A percentile compares a stretch with the other conserved stretches of the same genome.
Conservation (phyloP, 345 rosid genomes). For the Salix viminalis region DNA sequence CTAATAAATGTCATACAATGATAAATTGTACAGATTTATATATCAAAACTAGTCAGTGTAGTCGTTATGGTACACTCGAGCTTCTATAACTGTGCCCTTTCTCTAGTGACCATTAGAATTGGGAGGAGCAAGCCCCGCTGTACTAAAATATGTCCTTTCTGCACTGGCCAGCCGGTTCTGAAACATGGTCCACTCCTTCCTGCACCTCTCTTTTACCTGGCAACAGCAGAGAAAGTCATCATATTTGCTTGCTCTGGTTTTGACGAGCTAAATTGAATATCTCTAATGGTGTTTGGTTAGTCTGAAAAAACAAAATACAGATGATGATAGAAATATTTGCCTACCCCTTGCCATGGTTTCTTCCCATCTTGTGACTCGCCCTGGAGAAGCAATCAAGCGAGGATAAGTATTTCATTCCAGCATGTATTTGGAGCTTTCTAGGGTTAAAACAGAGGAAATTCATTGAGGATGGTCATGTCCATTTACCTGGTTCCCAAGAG, state of each 20-base stretch:
- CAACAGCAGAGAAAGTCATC: neutral
- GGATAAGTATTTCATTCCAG: conserved; percentile 1
- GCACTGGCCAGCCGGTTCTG: conserved; percentile 53
- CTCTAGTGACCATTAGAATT: conserved; percentile 37
- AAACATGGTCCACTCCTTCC: conserved; percentile 76
- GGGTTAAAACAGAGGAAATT: neutral
- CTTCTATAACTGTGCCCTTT: conserved; percentile 1
- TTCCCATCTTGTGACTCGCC: conserved; percentile 66
- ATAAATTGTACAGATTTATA: conserved; percentile 17
- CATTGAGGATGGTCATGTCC: conserved; percentile 10
- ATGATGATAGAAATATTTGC: neutral
- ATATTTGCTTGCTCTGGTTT: neutral
- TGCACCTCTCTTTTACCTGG: conserved; percentile 90
- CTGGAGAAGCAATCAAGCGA: conserved; percentile 22
- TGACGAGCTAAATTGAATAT: neutral
- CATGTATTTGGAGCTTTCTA: neutral
- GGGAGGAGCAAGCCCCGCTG: conserved; percentile 27
- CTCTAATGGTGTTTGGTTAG: too few species aligned
- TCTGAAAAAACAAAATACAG: neutral
- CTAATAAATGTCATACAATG: conserved; percentile 18
- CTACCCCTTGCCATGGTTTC: conserved; percentile 93
- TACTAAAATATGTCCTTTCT: conserved; percentile 52
- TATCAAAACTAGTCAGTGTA: conserved; percentile 13
- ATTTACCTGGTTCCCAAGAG: conserved; percentile 84
- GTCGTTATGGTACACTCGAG: conserved; percentile 9